These are phyloP conservation scores for Fusarium sp. DNA, from an alignment of 2,329 filamentous ascomycete species.

Conservation along the genomic window DNA sequence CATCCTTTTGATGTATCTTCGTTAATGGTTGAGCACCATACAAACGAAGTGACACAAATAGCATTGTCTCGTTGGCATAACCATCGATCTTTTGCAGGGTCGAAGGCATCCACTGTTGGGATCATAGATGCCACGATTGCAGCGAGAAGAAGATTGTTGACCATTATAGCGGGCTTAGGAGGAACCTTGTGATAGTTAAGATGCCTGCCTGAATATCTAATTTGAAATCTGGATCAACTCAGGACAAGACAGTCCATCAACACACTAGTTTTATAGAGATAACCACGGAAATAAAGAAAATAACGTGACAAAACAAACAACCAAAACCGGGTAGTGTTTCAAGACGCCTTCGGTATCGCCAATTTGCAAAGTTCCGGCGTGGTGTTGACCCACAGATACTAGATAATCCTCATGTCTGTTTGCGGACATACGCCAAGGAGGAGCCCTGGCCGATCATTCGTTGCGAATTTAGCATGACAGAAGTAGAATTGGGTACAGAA, in stretches of 20 bases:
- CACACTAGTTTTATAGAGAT: neutral
- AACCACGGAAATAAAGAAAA: neutral
- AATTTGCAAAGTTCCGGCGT: conserved; percentile 1
- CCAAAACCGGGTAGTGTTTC: neutral
- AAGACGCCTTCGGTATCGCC: conserved; percentile 4
- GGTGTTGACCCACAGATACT: conserved; percentile 9
- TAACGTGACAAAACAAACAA: conserved; percentile 4
- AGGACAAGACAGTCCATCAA: neutral
- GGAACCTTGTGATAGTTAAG: neutral
- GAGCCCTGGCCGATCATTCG: neutral
- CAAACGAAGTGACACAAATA: conserved; percentile 37
- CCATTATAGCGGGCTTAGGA: neutral
- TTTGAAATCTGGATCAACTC: neutral
- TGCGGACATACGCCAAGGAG: conserved; percentile 2
- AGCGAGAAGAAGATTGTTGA: conserved; percentile 8
- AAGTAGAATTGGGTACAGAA: neutral
- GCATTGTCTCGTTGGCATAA: conserved; percentile 25
- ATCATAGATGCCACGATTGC: conserved; percentile 5
- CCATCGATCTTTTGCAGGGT: conserved; percentile 28
- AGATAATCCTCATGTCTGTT: conserved; percentile 4
- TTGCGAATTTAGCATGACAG: neutral
- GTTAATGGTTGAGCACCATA: conserved; percentile 32
- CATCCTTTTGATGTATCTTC: conserved; percentile 27
- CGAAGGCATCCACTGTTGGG: conserved; percentile 2
- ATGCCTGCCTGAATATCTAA: neutral